Evolutionary conservation across 306 rosid genomes (phyloP).

Genomic region (Prunus padus): DNA sequence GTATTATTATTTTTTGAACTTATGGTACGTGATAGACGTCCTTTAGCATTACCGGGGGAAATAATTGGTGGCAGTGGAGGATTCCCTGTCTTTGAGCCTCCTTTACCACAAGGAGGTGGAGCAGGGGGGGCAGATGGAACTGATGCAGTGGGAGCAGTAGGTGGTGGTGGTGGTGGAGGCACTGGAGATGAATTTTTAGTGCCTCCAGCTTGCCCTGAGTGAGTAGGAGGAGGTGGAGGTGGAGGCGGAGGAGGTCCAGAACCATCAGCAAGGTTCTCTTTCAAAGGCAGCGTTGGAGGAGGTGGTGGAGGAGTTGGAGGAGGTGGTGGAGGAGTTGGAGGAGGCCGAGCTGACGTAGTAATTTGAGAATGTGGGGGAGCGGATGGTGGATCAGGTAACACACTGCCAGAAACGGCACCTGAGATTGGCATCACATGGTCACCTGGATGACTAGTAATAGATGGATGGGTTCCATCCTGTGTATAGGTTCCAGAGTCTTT

Average conservation of each 20-base stretch:
- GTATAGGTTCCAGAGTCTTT: constrained; percentile 28
- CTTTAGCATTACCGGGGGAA: constrained; percentile 42
- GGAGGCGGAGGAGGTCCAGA: constrained; percentile 40
- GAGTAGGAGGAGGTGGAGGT: constrained; percentile 32
- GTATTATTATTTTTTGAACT: constrained; percentile 46
- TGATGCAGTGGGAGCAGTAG: constrained; percentile 25
- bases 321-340: constrained; percentile 38
- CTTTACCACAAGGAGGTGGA: constrained; percentile 47
- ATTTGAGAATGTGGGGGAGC: not conserved
- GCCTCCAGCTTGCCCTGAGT: constrained; percentile 27
- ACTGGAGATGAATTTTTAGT: constrained; percentile 29
- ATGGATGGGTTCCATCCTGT: constrained; percentile 37
- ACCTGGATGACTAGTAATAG: constrained; percentile 25
- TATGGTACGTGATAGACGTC: constrained; percentile 51
- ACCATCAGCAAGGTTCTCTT: constrained; percentile 20
- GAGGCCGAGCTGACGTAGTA: constrained; percentile 31
- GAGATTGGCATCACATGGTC: constrained; percentile 33
- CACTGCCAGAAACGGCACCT: constrained; percentile 19
- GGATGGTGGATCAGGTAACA: constrained; percentile 20
- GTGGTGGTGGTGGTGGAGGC: constrained; percentile 30
- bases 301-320: constrained; percentile 38
- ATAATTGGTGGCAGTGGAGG: constrained; percentile 36
- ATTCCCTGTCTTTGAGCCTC: constrained; percentile 39
- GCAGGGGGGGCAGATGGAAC: constrained; percentile 65
- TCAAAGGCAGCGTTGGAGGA: constrained; percentile 42